Conservation (phyloP, 2,329 filamentous ascomycete genomes). For the Neofusicoccum cordaticola region DNA sequence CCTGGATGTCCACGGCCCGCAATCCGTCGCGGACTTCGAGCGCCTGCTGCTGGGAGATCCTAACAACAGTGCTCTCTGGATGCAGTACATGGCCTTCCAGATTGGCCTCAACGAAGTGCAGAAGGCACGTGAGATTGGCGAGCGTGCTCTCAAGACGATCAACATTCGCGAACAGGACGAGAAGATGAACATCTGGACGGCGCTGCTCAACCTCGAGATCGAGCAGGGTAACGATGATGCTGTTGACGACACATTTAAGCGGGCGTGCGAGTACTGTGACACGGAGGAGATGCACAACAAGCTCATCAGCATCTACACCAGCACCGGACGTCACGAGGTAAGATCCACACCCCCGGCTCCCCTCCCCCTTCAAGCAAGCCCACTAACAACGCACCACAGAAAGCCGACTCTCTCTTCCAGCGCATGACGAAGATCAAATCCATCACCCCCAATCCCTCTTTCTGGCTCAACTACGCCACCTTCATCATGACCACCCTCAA, state of each 20-base stretch:
- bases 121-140: constrained; percentile 83
- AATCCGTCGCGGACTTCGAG: constrained; percentile 89
- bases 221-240: constrained; percentile 81
- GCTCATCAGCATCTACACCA: constrained; percentile 90
- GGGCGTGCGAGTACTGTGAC: constrained; percentile 92
- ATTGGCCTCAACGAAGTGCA: constrained; percentile 85
- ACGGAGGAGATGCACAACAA: constrained; percentile 84
- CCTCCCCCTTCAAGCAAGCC: constrained; percentile 10
- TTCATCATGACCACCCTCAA: constrained; percentile 77
- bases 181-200: constrained; percentile 94
- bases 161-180: constrained; percentile 86
- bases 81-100: constrained; percentile 98
- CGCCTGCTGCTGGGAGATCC: constrained; percentile 87
- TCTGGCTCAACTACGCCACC: constrained; percentile 93
- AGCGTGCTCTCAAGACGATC: constrained; percentile 88
- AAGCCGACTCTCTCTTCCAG: constrained; percentile 87
- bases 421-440: constrained; percentile 78
- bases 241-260: constrained; percentile 82
- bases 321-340: constrained; percentile 81
- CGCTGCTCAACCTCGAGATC: constrained; percentile 89
- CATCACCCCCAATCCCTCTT: constrained; percentile 71
- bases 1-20: constrained; percentile 82
- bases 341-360: constrained; percentile 31
- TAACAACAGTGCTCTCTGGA: constrained; percentile 91
- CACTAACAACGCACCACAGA: constrained; percentile 50